Percentiles rank a stretch among this genome's conserved stretches.
phyloP scores from a whole-genome alignment of 768 basidiomycete species.

The Rhizopogon vinicolor region DNA sequence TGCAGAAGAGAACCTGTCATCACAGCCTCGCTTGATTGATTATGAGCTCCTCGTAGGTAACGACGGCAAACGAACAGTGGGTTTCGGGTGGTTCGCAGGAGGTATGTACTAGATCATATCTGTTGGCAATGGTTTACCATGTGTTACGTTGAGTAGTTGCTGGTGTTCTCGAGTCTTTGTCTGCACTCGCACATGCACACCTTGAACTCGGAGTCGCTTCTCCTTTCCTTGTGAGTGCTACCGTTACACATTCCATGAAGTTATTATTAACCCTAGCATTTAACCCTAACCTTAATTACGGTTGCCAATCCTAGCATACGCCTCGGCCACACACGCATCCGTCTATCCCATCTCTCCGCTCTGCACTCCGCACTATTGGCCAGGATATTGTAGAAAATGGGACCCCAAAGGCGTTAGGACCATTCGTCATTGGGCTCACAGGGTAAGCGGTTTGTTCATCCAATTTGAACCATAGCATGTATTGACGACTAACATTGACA shows the following conservation, averaged over 20 bases:
- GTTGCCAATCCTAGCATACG: constrained; percentile 41
- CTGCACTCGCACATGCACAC: constrained; percentile 72
- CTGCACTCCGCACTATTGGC: constrained; percentile 54
- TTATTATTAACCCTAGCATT: background rate
- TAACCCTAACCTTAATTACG: background rate
- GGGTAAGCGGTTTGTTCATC: constrained; percentile 45
- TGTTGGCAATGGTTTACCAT: background rate
- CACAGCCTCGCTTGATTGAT: constrained; percentile 63
- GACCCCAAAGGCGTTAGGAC: constrained; percentile 61
- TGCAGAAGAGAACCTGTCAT: constrained; percentile 12
- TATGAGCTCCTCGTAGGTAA: constrained; percentile 73
- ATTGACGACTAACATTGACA: constrained; percentile 21
- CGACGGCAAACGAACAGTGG: constrained; percentile 73
- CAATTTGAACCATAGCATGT: background rate
- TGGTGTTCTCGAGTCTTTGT: constrained; percentile 79
- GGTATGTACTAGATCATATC: constrained; percentile 37
- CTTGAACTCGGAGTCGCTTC: constrained; percentile 76
- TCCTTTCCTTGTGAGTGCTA: constrained; percentile 67
- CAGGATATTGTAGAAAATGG: constrained; percentile 49
- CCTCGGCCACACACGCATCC: constrained; percentile 77
- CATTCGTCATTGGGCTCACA: constrained; percentile 77
- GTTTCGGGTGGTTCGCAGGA: constrained; percentile 92
- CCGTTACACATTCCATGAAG: too few relatives aligned
- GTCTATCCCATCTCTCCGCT: constrained; percentile 47
- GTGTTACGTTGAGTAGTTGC: constrained; percentile 47